These are phyloP conservation scores for Monosporascus sp. DNA, from an alignment of 2,329 filamentous ascomycete genomes.

Conservation along the genomic window DNA sequence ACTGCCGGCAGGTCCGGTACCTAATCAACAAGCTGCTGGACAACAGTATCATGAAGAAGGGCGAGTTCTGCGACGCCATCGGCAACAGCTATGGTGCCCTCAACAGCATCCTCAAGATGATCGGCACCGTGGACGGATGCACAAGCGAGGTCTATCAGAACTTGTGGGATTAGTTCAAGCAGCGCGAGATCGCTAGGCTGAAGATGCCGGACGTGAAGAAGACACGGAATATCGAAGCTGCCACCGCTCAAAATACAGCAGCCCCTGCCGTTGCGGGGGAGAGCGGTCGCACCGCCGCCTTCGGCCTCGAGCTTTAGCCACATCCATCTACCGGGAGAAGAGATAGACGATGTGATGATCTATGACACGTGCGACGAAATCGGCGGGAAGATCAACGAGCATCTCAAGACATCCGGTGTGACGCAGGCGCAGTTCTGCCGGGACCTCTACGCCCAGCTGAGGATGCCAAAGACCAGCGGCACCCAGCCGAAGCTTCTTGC, in stretches of 20 bases:
- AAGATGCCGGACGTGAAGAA: constrained; percentile 21
- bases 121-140: constrained; percentile 10
- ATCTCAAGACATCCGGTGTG: constrained; percentile 39
- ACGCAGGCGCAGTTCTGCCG: constrained; percentile 45
- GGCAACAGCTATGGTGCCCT: constrained; percentile 2
- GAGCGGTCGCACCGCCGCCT: too few relatives aligned
- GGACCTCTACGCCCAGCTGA: constrained; percentile 33
- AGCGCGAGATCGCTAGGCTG: constrained; percentile 15
- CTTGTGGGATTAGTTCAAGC: constrained; percentile 18
- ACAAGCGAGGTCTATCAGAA: constrained; percentile 6
- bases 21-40: constrained; percentile 18
- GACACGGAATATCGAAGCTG: constrained; percentile 13
- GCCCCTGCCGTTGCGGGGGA: background rate
- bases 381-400: constrained; percentile 47
- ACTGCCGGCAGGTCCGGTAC: constrained; percentile 12
- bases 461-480: constrained; percentile 24
- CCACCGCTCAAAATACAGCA: constrained; percentile 1
- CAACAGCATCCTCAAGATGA: constrained; percentile 10
- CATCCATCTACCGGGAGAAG: constrained; percentile 38
- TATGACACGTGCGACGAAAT: constrained; percentile 55
- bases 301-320: constrained; percentile 28
- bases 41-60: constrained; percentile 18
- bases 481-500: constrained; percentile 37
- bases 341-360: constrained; percentile 36
- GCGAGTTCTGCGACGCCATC: constrained; percentile 16